These are phyloP conservation scores for Scorias spongiosa DNA, from an alignment of 2,329 filamentous ascomycete species.

Conservation along the genomic window DNA sequence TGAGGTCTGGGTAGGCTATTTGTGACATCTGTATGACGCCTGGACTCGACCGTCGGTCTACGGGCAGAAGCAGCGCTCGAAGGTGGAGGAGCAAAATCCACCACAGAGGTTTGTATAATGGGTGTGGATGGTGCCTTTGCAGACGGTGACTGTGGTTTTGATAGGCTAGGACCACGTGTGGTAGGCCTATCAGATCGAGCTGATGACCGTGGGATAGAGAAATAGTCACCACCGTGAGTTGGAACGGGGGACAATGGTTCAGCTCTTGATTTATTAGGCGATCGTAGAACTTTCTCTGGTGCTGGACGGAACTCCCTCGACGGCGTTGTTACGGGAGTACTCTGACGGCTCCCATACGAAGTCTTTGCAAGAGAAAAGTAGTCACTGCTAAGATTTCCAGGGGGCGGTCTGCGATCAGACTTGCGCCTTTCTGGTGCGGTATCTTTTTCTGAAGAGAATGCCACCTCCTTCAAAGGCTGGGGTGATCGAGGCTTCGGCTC, in stretches of 20 bases:
- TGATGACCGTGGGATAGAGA: constrained; percentile 1
- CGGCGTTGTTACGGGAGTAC: neutral
- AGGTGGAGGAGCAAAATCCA: constrained; percentile 11
- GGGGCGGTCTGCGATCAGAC: neutral
- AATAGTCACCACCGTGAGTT: constrained; percentile 13
- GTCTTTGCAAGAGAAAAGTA: neutral
- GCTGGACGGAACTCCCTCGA: neutral
- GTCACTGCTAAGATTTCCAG: neutral
- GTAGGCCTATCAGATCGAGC: too few species aligned
- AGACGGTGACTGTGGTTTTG: neutral
- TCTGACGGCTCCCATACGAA: neutral
- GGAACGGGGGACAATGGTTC: constrained; percentile 6
- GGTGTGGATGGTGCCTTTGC: constrained; percentile 1
- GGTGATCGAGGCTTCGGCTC: constrained; percentile 30
- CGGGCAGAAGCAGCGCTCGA: constrained; percentile 8
- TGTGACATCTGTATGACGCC: constrained; percentile 15
- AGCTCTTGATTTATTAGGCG: neutral
- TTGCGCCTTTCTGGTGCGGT: constrained; percentile 12
- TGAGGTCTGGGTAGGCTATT: constrained; percentile 9
- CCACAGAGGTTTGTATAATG: constrained; percentile 7
- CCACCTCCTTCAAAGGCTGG: neutral
- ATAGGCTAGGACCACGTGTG: too few species aligned
- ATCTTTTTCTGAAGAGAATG: constrained; percentile 1
- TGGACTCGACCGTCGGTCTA: constrained; percentile 10
- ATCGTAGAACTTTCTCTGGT: too few species aligned